Percentiles rank a stretch among this genome's conserved stretches.
phyloP scores from a whole-genome alignment of 1,284 basidiomycete species.

The Fistulina hepatica region DNA sequence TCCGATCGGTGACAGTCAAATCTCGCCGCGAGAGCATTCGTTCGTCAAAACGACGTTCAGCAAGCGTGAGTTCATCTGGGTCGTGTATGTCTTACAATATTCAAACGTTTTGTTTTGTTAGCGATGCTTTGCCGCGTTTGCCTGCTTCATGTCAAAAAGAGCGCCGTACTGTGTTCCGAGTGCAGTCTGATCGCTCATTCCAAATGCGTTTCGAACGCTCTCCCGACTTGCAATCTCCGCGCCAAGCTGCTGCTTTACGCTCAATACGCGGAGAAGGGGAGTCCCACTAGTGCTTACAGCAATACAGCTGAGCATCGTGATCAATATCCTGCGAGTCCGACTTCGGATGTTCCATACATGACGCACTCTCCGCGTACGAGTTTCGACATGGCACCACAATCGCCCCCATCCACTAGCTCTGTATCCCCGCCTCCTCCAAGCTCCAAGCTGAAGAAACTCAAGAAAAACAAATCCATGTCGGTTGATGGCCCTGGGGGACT shows the following conservation, averaged over 20 bases:
- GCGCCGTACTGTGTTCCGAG: slow-evolving; percentile 78
- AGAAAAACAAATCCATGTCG: slow-evolving; percentile 21
- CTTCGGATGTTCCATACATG: slow-evolving; percentile 44
- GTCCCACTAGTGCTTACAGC: slow-evolving; percentile 37
- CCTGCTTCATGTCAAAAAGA: slow-evolving; percentile 70
- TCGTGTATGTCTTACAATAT: slow-evolving; percentile 5
- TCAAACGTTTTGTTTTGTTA: slow-evolving; percentile 25
- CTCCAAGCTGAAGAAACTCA: slow-evolving; percentile 49
- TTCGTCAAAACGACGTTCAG: slow-evolving; percentile 90
- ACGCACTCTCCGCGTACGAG: slow-evolving; percentile 40
- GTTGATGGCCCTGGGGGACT: slow-evolving; percentile 21
- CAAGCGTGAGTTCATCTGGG: slow-evolving; percentile 53
- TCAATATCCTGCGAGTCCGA: slow-evolving; percentile 33
- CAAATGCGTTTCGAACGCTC: slow-evolving; percentile 65
- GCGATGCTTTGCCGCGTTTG: slow-evolving; percentile 86
- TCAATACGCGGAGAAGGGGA: slow-evolving; percentile 59
- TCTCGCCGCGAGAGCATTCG: slow-evolving; percentile 58
- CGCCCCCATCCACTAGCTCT: slow-evolving; percentile 24
- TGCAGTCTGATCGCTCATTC: slow-evolving; percentile 85
- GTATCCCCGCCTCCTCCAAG: slow-evolving; percentile 26
- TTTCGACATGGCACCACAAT: slow-evolving; percentile 27
- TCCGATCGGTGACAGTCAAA: slow-evolving; percentile 39
- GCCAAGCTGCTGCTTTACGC: slow-evolving; percentile 63
- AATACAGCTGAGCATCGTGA: slow-evolving; percentile 40
- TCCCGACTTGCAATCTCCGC: slow-evolving; percentile 75